Base-by-base conservation (phyloP, 257 asterid genomes). In the Nicotiana tabacum region DNA sequence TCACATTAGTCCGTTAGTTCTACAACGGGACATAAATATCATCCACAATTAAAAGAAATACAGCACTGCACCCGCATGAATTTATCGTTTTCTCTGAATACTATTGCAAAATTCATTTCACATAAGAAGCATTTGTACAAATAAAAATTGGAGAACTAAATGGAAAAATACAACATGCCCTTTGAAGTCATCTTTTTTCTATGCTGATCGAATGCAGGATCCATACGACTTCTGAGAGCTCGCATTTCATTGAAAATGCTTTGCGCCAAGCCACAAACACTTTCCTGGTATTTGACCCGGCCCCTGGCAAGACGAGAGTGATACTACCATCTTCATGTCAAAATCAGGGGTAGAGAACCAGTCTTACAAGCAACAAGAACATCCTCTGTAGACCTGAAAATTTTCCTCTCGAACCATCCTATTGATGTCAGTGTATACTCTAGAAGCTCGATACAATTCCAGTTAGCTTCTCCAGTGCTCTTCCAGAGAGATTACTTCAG, bases 401-500 rank as follows among this genome's bases (percentile, higher is more conserved):
- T 3, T 29, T 43, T 51, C 80, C 80, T 16, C 24, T 76, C 9
- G 46, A 51, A 76, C 80, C 80, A 76, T 15, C 80, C 64, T 48
- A 51, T 13, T 48, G 24, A 24, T 74, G 62, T 48, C 80, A 43
- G 27, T 8, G 62, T 76, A 76, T 74, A 48, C 64, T 76, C 46
- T 29, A 76, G 80, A 76, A 51, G 46, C 80, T 51, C 48, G 29
- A 51, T 29, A 51, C 5, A 51, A 39, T 29, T 76, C 29, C 64
- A 27, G 43, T 51, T 29, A 29, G 65, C 80, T 51, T 51, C 65
- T 51, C 80, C 64, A 48, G 56, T 51, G 48, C 3, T 66, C 78
- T 58, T 53, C 33, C 70, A 81, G 82, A 82, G 69, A 81, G 35
- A 51, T 85, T 66, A 83, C 83, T 81, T 68, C 60, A 78, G 84